Evolutionary conservation across 352 stramenopile species (phyloP).

Genomic region (Plasmopara muralis): DNA sequence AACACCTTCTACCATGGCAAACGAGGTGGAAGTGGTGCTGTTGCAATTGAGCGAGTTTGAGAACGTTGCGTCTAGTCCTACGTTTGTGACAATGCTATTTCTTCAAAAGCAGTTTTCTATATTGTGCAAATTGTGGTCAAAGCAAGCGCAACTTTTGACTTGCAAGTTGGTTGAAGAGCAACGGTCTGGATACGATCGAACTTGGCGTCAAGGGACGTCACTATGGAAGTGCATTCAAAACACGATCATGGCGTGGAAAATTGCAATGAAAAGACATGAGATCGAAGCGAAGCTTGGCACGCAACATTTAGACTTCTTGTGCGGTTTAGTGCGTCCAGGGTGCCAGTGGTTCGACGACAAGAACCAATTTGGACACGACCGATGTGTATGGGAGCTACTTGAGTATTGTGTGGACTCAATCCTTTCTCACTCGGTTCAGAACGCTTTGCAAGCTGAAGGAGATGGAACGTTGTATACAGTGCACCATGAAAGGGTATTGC

Average conservation of each 20-base stretch:
- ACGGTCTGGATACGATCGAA: background rate
- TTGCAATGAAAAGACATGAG: slow-evolving; percentile 1
- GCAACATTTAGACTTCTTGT: slow-evolving; percentile 28
- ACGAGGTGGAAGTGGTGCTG: slow-evolving; percentile 9
- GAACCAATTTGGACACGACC: background rate
- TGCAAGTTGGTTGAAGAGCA: background rate
- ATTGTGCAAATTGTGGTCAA: slow-evolving; percentile 6
- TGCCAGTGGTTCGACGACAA: background rate
- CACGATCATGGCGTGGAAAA: slow-evolving; percentile 6
- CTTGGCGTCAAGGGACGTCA: background rate
- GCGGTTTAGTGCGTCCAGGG: background rate
- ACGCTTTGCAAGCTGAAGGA: background rate
- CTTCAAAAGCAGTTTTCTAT: slow-evolving; percentile 10
- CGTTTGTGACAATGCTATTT: slow-evolving; percentile 14
- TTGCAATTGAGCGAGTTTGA: slow-evolving; percentile 11
- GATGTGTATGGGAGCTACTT: slow-evolving; percentile 8
- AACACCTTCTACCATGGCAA: background rate
- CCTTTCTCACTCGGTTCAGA: slow-evolving; percentile 2
- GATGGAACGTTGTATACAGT: background rate
- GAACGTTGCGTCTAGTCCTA: slow-evolving; percentile 2
- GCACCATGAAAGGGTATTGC: slow-evolving; percentile 5
- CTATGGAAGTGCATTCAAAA: slow-evolving; percentile 18
- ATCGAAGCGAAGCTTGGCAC: slow-evolving; percentile 6
- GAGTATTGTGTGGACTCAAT: slow-evolving; percentile 13
- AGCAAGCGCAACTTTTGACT: background rate